Evolutionary conservation across 2,329 filamentous ascomycete species (phyloP), one percentile per base, ranked within the genome.

Genomic region (Fusarium sp.): DNA sequence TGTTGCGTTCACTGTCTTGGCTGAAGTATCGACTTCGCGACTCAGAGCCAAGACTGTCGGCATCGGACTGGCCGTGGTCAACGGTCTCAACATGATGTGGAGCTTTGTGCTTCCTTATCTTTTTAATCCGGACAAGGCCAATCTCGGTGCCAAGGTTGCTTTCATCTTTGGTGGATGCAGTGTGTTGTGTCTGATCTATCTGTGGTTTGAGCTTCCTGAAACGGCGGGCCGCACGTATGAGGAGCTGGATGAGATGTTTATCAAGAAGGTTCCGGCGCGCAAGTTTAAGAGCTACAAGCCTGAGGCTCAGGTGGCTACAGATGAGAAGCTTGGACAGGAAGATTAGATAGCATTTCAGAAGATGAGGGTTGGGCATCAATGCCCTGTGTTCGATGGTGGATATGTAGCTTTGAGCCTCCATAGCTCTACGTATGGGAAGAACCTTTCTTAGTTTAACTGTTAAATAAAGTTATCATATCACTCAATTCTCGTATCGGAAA

Each of bases 121-220:
- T 9, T 39, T 66, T 10, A 69, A 68, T n/a, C 58, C 62, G 0
- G 62, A 65, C 23, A 51, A 61, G 47, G 53, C 47, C 6, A 66
- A 66, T n/a, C 48, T 65, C 37, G 43, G 46, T 10, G 65, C 39
- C 23, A 62, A 61, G 31, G 48, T 60, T 15, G 62, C 40, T 3
- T 66, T 69, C 23, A 46, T 69, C 15, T 60, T 52, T 27, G 66
- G 50, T 3, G 59, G 59, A 2, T 28, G 53, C 4, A 34, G 34
- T 6, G 43, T 60, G 3, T 7, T 66, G 7, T 46, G 40, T 1
- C 31, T 63, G 5, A 47, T 60, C 3, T 63, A 40, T 43, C 37
- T 66, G 1, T 72, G 56, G 36, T 72, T 70, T 23, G 47, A 51
- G 1, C 63, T 71, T 31, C 65, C 71, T 3, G 71, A 74, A 18